Base-by-base conservation (phyloP, 2,329 filamentous ascomycete species). In the Microsporum ferrugineum region DNA sequence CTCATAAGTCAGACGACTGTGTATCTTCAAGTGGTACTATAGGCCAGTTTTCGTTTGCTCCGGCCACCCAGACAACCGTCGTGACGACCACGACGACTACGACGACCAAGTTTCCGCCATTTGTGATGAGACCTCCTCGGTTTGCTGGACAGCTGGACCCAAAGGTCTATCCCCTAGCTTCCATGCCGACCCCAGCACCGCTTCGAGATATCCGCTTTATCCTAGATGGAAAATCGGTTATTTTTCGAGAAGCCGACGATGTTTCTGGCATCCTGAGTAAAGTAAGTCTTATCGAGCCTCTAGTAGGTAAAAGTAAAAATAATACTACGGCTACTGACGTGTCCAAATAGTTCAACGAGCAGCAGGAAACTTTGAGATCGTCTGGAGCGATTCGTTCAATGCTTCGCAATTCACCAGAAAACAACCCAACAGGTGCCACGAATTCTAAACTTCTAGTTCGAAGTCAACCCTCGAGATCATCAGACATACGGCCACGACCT, bases 31-130 rank as follows among this genome's bases (percentile, higher is more conserved):
- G 41, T 41, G 12, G 43, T 33, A 79, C 81, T 55, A 72, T 86
- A 61, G 84, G 80, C 51, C 82, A 84, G 68, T 79, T 86, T 62
- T 83, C 82, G 1, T 83, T 84, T 67, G 82, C 81, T 61, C 84
- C 84, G 34, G 80, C 84, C 14, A 86, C 84, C 10, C 81, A 83
- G 68, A 85, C 84, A 8, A 86, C 84, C 0, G 80, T 85, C 8
- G 84, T 96, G 64, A 96, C 91, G 1, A 96, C 92, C 0, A 96
- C 91, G 0, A 96, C 91, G 0, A 95, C 90, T 0, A 95, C 91
- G 1, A 89, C 86, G 73, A 80, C 89, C 75, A 74, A 79, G 14
- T 95, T 94, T 66, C 91, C 92, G 55, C 90, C 90, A n/a, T 79
- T 96, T 62, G 80, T 89, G 61, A 84, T 96, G 66, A 85, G 84